Evolutionary conservation across 2,329 filamentous ascomycete species (phyloP), one percentile per base, ranked within the genome.

Genomic region (Pestalotiopsis sp.): DNA sequence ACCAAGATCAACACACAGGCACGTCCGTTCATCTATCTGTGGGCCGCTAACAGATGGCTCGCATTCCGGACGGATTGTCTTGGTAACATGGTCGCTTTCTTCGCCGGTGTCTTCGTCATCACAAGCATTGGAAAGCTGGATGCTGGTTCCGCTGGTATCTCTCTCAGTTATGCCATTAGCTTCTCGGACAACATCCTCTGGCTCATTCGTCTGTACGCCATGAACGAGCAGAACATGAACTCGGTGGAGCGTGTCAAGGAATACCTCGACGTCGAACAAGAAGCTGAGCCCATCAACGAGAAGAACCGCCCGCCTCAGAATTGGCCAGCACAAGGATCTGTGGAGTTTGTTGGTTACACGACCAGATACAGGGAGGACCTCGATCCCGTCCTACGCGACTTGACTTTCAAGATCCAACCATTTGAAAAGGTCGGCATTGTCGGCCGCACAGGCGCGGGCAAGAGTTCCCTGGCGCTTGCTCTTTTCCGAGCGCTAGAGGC

Each of bases 191-290:
- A 97, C 72, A 92, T 99, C 6, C 83, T 99, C 20, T 99, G 96
- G 96, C 90, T 98, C 66, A 94, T 99, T 38, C 91, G 96, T 60
- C 86, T 98, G 14, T 99, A 99, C 78, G 92, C 94, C 0, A 89
- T 93, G 76, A 98, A 98, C 75, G 96, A 99, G 81, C 96, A 99
- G 80, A 98, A 98, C 81, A 98, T 99, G 96, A 99, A 99, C 81
- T 95, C 95, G 2, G 94, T 98, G 62, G 96, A 99, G 81, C 93
- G 96, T 75, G 91, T 99, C 76, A 97, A 97, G 82, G 96, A 99
- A 78, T 99, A 98, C 76, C 87, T 98, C 44, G 94, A 98, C 58
- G 92, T 99, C 1, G 95, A 98, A 74, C 95, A 98, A 78, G 96
- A 99, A 81, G 94, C 96, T 1, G 84, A 87, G 0, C 85, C 92